phyloP scores from a whole-genome alignment of 139 green algal species.

The Closterium sp. region DNA sequence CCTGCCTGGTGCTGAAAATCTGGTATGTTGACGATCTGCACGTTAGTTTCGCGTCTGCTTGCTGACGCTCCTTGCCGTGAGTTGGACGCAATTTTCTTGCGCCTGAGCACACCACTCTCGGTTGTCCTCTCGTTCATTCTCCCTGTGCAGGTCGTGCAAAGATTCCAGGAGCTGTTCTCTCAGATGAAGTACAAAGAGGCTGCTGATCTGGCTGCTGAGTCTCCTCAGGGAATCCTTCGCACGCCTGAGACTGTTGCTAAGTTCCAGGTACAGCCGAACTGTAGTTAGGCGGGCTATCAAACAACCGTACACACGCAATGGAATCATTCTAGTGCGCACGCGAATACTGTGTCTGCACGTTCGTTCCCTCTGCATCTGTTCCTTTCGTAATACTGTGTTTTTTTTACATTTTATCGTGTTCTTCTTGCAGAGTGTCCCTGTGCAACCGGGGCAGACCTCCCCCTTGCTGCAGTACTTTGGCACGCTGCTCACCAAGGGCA shows the following conservation, averaged over 20 bases:
- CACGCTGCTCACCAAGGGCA: conserved; percentile 85
- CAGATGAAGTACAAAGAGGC: conserved; percentile 94
- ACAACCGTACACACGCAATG: neutral
- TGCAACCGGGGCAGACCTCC: conserved; percentile 83
- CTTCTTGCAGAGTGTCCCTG: conserved; percentile 77
- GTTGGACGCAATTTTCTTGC: neutral
- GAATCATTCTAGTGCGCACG: neutral
- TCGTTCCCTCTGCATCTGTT: neutral
- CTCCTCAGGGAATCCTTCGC: conserved; percentile 71
- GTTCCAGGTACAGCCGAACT: conserved; percentile 47
- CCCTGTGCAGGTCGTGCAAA: conserved; percentile 68
- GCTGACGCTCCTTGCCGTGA: neutral
- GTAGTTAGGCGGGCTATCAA: neutral
- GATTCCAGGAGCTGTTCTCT: conserved; percentile 88
- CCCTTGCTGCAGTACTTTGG: conserved; percentile 99
- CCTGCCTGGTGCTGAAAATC: conserved; percentile 89
- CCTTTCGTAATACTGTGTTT: neutral
- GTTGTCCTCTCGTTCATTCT: neutral
- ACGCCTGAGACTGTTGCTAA: conserved; percentile 53
- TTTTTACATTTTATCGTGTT: neutral
- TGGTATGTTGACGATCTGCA: conserved; percentile 60
- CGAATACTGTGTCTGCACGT: neutral
- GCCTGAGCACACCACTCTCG: neutral
- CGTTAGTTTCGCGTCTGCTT: neutral
- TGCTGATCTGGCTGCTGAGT: conserved; percentile 89